These are phyloP conservation scores for Phytopythium oedochilum DNA, from an alignment of 352 stramenopile species.

Conservation along the genomic window DNA sequence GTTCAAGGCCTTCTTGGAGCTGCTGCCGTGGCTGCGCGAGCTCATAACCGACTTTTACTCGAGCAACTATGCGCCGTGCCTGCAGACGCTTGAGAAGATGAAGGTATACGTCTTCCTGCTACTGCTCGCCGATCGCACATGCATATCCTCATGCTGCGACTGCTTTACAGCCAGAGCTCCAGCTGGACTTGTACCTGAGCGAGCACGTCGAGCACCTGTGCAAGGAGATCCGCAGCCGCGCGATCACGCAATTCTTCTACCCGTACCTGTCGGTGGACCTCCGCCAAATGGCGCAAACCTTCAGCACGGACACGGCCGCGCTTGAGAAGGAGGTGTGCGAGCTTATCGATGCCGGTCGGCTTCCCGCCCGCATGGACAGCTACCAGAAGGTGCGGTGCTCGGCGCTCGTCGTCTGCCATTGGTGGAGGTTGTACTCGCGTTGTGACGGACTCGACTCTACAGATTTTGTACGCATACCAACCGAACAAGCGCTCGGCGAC, in stretches of 20 bases:
- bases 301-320: slow-evolving; percentile 53
- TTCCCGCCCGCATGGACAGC: slow-evolving; percentile 84
- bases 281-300: slow-evolving; percentile 80
- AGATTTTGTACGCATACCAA: slow-evolving; percentile 81
- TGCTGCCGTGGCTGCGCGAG: slow-evolving; percentile 83
- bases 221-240: slow-evolving; percentile 79
- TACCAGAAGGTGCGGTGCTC: slow-evolving; percentile 69
- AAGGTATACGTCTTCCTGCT: slow-evolving; percentile 33
- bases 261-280: slow-evolving; percentile 86
- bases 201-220: slow-evolving; percentile 69
- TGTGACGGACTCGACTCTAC: no score
- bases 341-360: slow-evolving; percentile 67
- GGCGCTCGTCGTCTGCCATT: background rate
- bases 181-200: slow-evolving; percentile 76
- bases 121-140: no score
- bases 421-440: background rate
- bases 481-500: slow-evolving; percentile 72
- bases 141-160: background rate
- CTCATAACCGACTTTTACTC: slow-evolving; percentile 87
- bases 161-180: slow-evolving; percentile 47
- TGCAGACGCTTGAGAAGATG: slow-evolving; percentile 70
- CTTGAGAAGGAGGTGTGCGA: slow-evolving; percentile 80
- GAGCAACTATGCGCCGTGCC: slow-evolving; percentile 80
- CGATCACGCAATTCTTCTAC: slow-evolving; percentile 88
- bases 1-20: slow-evolving; percentile 87